Evolutionary conservation across 179 eudicot species (phyloP), one percentile per base, ranked within the genome.

Genomic region (Patellifolia procumbens): DNA sequence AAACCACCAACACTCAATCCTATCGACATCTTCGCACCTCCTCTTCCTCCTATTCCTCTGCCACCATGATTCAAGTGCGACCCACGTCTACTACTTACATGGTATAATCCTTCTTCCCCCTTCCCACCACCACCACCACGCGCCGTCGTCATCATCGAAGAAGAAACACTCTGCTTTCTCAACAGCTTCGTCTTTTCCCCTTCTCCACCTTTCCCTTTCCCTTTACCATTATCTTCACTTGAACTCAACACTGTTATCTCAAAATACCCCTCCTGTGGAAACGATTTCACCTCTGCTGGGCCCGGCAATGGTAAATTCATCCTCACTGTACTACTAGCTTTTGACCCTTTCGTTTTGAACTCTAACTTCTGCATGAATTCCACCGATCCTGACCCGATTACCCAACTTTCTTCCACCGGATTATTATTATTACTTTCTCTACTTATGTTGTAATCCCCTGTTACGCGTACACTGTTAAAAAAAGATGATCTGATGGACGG

Each of bases 241-340:
- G 64, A 62, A 5, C 60, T 22, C 45, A 89, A 48, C 0, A 92
- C 76, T 13, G 77, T 89, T 37, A 94, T 84, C 77, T 94, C 98
- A 43, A 94, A 91, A 72, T 92, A 94, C 17, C 94, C 97, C 48
- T 92, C 97, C 60, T 89, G 91, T 0, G 98, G 97, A 32, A 94
- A 94, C 22, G 90, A 85, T 7, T 80, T 81, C 32, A 84, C 91
- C 42, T 84, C 48, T 11, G 80, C 81, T 0, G 98, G 98, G 9
- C 98, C 97, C 2, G 97, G 98, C 56, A 94, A 70, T 2, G 98
- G 97, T 26, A 94, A 75, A 42, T 78, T 84, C 13, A 91, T 81
- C 71, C 83, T 82, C 7, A 87, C 63, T 1, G 80, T 75, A 0
- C 88, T 82, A 22, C 11, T 34, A 0, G 85, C 85, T 24, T n/a